A percentile compares a stretch with the other conserved stretches of the same genome.
phyloP scores from a whole-genome alignment of 495 filamentous ascomycete species.

The Penicillium salamii region DNA sequence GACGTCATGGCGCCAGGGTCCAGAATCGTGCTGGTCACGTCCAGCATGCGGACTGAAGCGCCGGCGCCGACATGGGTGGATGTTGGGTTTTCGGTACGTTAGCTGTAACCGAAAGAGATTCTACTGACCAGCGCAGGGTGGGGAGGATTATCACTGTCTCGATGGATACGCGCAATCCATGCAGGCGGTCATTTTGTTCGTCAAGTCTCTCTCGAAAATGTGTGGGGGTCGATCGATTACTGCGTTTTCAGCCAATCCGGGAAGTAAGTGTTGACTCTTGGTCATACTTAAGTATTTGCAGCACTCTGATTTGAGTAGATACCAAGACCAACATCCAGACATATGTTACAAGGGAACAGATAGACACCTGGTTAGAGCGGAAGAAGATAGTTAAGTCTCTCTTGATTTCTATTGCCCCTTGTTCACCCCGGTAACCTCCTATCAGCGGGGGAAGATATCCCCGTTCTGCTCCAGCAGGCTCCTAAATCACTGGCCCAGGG shows the following conservation, averaged over 20 bases:
- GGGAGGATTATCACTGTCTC: constrained; percentile 19
- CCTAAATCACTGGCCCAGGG: constrained; percentile 20
- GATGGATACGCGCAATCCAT: constrained; percentile 27
- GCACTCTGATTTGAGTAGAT: constrained; percentile 7
- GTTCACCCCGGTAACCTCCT: too few species aligned
- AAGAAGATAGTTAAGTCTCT: constrained; percentile 19
- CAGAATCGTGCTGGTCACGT: constrained; percentile 19
- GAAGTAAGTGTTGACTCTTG: constrained; percentile 14
- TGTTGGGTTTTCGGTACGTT: constrained; percentile 18
- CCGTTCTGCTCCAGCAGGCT: constrained; percentile 20
- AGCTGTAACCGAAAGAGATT: neutral
- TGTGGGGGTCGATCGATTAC: constrained; percentile 8
- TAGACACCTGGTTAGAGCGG: constrained; percentile 20
- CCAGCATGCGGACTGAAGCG: constrained; percentile 20
- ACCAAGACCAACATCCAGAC: constrained; percentile 19
- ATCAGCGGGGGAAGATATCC: constrained; percentile 18
- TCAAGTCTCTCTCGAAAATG: constrained; percentile 16
- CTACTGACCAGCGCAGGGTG: constrained; percentile 11
- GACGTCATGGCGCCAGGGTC: constrained; percentile 5
- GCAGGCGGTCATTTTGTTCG: constrained; percentile 26
- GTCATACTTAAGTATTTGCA: too few species aligned
- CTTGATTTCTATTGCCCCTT: neutral
- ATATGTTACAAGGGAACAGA: constrained; percentile 14
- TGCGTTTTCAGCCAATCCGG: constrained; percentile 23
- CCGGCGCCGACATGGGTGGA: constrained; percentile 18